Conservation (phyloP, 2,329 filamentous ascomycete genomes). For the Mariannaea elegans region DNA sequence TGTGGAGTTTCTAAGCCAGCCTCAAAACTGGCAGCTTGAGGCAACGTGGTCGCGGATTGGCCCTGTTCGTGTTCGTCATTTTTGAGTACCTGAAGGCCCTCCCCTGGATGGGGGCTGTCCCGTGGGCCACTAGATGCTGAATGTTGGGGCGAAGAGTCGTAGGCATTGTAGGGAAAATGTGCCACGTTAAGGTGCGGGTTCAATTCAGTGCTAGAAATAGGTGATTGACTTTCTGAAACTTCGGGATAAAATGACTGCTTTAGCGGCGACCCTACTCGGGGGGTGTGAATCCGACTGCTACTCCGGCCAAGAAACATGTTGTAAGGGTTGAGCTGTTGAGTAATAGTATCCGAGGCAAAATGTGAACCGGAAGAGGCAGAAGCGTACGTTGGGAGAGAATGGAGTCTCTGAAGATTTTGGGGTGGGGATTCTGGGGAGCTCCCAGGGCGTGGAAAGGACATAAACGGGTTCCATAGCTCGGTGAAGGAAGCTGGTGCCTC, state of each 20-base stretch:
- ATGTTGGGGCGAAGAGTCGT: not conserved
- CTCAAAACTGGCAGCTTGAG: not conserved
- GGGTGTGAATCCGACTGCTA: slow-evolving; percentile 26
- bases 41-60: not conserved
- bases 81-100: not conserved
- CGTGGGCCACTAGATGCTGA: not conserved
- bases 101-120: not conserved
- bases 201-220: not conserved
- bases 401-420: slow-evolving; percentile 20
- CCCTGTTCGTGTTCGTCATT: not conserved
- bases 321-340: slow-evolving; percentile 37
- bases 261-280: slow-evolving; percentile 42
- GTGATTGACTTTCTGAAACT: not conserved
- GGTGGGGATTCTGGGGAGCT: not conserved
- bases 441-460: not conserved
- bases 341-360: not conserved
- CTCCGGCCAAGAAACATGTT: slow-evolving; percentile 29
- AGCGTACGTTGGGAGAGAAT: slow-evolving; percentile 20
- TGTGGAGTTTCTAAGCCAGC: not conserved
- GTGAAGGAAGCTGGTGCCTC: slow-evolving; percentile 22
- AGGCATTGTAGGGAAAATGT: not conserved
- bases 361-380: not conserved
- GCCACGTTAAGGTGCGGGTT: not conserved
- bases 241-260: slow-evolving; percentile 28
- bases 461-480: slow-evolving; percentile 25